Percentiles rank a stretch among this genome's conserved stretches.
Conservation (phyloP, 2,329 filamentous ascomycete genomes). For the Metarhizium album region DNA sequence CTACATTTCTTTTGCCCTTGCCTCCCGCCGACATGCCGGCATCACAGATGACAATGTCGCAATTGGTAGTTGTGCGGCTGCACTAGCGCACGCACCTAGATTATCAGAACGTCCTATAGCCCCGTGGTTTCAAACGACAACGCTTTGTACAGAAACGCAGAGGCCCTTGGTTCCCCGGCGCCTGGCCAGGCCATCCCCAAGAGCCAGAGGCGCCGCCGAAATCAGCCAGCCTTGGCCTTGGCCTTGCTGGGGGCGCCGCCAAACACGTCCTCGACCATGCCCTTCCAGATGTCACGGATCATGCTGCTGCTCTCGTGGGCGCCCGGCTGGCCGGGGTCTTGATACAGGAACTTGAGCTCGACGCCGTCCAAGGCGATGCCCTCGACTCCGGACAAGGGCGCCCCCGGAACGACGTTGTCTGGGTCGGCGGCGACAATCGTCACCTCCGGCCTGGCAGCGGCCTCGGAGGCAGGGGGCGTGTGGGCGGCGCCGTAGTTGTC, state of each 20-base stretch:
- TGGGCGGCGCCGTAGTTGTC: constrained; percentile 42
- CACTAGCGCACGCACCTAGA: background rate
- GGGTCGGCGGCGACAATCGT: constrained; percentile 47
- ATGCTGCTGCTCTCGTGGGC: constrained; percentile 28
- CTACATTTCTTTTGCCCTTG: too few species aligned
- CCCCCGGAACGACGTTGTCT: constrained; percentile 36
- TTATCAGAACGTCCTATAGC: constrained; percentile 3
- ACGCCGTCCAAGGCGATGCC: constrained; percentile 46
- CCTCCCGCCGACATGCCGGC: too few species aligned
- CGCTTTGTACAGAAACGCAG: constrained; percentile 4
- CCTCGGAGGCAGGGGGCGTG: constrained; percentile 30
- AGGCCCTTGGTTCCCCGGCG: too few species aligned
- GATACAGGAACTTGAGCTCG: constrained; percentile 42
- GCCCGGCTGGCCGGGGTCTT: constrained; percentile 16
- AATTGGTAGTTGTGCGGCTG: background rate
- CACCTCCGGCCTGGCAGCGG: constrained; percentile 34
- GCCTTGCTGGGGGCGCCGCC: constrained; percentile 13
- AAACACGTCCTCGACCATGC: constrained; percentile 41
- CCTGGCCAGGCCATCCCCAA: too few species aligned
- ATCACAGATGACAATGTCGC: background rate
- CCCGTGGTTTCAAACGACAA: background rate
- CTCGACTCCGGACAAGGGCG: constrained; percentile 46
- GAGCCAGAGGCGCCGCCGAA: too few species aligned
- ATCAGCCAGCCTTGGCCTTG: too few species aligned
- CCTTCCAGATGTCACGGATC: constrained; percentile 44